Percentiles rank a stretch among this genome's conserved stretches.
These are phyloP conservation scores for Balansia obtecta DNA, from an alignment of 2,329 filamentous ascomycete species.

Conservation along the genomic window DNA sequence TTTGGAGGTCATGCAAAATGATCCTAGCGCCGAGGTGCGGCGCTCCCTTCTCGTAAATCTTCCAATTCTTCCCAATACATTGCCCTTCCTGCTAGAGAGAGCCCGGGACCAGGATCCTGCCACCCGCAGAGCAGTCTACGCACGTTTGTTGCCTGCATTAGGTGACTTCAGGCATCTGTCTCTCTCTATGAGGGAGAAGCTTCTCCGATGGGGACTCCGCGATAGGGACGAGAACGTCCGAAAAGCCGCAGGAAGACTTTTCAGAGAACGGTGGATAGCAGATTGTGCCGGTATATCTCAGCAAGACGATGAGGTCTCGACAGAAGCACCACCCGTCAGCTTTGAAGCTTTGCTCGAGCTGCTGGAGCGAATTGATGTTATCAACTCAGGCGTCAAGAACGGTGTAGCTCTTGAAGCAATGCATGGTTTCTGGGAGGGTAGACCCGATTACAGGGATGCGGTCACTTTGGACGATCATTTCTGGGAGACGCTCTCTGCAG, in stretches of 20 bases:
- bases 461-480: slow-evolving; percentile 61
- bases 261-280: slow-evolving; percentile 95
- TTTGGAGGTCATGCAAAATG: slow-evolving; percentile 80
- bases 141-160: slow-evolving; percentile 71
- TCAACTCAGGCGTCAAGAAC: slow-evolving; percentile 79
- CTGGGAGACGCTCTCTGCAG: slow-evolving; percentile 71
- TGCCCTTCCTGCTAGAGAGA: slow-evolving; percentile 80
- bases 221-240: slow-evolving; percentile 91
- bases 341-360: slow-evolving; percentile 81
- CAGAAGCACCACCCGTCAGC: slow-evolving; percentile 49
- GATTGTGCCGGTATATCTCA: slow-evolving; percentile 66
- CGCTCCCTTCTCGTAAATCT: slow-evolving; percentile 80
- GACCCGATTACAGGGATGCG: slow-evolving; percentile 67
- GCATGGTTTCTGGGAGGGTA: slow-evolving; percentile 90
- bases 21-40: slow-evolving; percentile 86
- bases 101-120: slow-evolving; percentile 79
- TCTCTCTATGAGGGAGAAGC: slow-evolving; percentile 86
- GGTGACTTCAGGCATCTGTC: slow-evolving; percentile 93
- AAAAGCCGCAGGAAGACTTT: slow-evolving; percentile 80
- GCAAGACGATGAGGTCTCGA: slow-evolving; percentile 43
- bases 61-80: slow-evolving; percentile 69
- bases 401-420: slow-evolving; percentile 90
- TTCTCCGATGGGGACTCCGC: slow-evolving; percentile 85
- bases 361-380: slow-evolving; percentile 84
- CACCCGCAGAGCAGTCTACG: slow-evolving; percentile 77